Conservation (phyloP, 1,139 yeast genomes). For the Pichia norvegensis region DNA sequence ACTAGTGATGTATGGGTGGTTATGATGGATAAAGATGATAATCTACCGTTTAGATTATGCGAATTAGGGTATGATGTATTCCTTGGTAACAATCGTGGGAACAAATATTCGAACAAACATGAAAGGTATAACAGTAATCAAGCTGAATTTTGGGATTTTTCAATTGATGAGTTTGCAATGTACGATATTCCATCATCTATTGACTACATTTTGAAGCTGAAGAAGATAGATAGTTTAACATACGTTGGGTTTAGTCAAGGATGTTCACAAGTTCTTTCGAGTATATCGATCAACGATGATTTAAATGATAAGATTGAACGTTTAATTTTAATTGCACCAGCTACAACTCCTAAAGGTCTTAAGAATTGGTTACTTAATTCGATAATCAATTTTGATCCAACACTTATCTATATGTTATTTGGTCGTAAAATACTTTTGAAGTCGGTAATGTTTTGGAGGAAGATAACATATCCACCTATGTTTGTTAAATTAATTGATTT, state of each 20-base stretch:
- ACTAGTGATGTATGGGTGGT: constrained; percentile 77
- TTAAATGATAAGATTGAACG: constrained; percentile 62
- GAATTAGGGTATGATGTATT: constrained; percentile 87
- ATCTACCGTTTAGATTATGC: constrained; percentile 68
- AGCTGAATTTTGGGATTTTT: constrained; percentile 68
- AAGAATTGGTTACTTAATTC: constrained; percentile 70
- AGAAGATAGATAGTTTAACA: constrained; percentile 38
- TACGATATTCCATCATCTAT: constrained; percentile 76
- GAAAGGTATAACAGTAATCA: constrained; percentile 32
- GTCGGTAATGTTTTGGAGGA: constrained; percentile 75
- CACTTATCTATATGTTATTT: constrained; percentile 62
- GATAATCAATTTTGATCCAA: constrained; percentile 71
- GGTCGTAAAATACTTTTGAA: constrained; percentile 70
- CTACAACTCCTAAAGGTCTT: constrained; percentile 86
- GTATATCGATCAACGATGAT: constrained; percentile 61
- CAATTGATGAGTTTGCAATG: constrained; percentile 77
- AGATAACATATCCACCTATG: constrained; percentile 74
- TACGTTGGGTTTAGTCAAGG: constrained; percentile 91
- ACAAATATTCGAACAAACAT: constrained; percentile 57
- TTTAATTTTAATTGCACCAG: constrained; percentile 67
- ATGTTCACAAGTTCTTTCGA: constrained; percentile 84
- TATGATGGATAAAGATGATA: constrained; percentile 50
- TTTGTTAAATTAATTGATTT: constrained; percentile 67
- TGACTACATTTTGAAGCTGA: constrained; percentile 48
- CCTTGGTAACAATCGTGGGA: constrained; percentile 87